These are phyloP conservation scores for Salix brachista DNA, from an alignment of 345 rosid species.

Conservation along the genomic window DNA sequence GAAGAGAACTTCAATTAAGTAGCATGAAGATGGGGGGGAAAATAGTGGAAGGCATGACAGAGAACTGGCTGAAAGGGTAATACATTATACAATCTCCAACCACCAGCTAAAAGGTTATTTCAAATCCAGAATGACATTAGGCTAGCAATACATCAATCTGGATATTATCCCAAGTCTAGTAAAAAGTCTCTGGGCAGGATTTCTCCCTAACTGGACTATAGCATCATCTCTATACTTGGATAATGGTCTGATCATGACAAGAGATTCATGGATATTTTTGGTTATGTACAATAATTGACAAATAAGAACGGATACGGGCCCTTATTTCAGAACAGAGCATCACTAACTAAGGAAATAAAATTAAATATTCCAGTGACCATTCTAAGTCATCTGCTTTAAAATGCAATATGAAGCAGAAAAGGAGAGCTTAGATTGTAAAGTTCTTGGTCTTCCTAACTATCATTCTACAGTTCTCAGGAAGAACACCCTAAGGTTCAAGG, in stretches of 20 bases:
- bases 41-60: too few relatives aligned
- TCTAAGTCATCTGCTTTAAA: too few relatives aligned
- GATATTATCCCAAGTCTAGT: neutral
- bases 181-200: neutral
- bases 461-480: neutral
- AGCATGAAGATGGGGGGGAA: neutral
- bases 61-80: neutral
- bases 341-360: too few relatives aligned
- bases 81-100: neutral
- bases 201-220: neutral
- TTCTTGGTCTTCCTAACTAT: neutral
- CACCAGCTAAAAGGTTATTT: neutral
- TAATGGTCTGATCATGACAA: neutral
- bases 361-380: too few relatives aligned
- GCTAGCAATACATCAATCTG: neutral
- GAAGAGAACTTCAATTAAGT: slow-evolving; percentile 18
- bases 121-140: neutral
- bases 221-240: neutral
- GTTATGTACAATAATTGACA: too few relatives aligned
- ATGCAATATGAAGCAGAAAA: too few relatives aligned
- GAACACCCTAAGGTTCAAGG: neutral
- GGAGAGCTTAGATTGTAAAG: neutral
- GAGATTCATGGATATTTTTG: too few relatives aligned
- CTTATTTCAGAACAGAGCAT: too few relatives aligned
- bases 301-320: too few relatives aligned